phyloP scores from a whole-genome alignment of 2,329 filamentous ascomycete genomes.

The Phoma herbarum region DNA sequence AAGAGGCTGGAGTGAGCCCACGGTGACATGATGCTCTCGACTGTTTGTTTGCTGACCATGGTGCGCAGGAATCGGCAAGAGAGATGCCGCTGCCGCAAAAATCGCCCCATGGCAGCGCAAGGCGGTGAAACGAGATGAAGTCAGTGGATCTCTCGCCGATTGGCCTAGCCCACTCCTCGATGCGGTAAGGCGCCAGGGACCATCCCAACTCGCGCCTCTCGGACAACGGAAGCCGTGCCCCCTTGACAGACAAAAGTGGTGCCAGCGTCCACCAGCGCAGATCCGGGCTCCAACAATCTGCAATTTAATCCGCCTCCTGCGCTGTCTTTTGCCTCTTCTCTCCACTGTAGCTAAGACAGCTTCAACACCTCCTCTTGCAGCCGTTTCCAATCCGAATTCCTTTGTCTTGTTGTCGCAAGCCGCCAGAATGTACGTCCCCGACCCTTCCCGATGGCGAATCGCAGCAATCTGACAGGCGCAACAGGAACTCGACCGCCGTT shows the following conservation, averaged over 20 bases:
- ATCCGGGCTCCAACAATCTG: constrained; percentile 38
- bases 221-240: constrained; percentile 34
- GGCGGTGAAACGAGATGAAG: constrained; percentile 32
- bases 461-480: constrained; percentile 29
- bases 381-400: constrained; percentile 19
- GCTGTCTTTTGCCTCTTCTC: constrained; percentile 28
- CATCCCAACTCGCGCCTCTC: constrained; percentile 14
- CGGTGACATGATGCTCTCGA: constrained; percentile 32
- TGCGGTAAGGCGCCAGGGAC: constrained; percentile 23
- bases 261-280: constrained; percentile 25
- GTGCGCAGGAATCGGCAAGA: constrained; percentile 30
- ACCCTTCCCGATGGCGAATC: constrained; percentile 19
- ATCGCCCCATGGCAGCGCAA: constrained; percentile 30
- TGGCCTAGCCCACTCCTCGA: constrained; percentile 17
- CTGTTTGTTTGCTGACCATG: constrained; percentile 11
- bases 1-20: constrained; percentile 27
- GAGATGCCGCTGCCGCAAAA: constrained; percentile 27
- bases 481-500: constrained; percentile 49
- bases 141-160: constrained; percentile 20
- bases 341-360: constrained; percentile 27
- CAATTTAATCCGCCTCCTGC: constrained; percentile 44
- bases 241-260: constrained; percentile 43
- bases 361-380: constrained; percentile 25
- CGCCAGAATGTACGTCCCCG: constrained; percentile 38
- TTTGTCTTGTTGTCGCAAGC: constrained; percentile 24